Base-by-base conservation (phyloP, 2,329 filamentous ascomycete species). In the Endoconidiophora laricicola region DNA sequence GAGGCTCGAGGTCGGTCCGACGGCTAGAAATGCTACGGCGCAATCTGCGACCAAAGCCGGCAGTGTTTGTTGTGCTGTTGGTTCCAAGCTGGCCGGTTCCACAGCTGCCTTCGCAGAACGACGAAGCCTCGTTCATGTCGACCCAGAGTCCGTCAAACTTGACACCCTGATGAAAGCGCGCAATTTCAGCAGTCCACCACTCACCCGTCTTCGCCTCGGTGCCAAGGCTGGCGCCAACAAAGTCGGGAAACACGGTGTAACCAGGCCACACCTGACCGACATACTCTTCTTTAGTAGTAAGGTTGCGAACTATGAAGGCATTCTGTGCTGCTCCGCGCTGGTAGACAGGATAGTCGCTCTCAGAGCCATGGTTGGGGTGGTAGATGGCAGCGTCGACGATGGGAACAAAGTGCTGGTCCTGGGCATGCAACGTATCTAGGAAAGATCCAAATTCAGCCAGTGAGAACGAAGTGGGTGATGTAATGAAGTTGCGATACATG, bases 381-480 rank as follows among this genome's bases (percentile, higher is more conserved):
- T 87, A 87, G 45, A 74, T 67, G 10, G 77, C 77, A 2, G 79
- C 76, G 58, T 90, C 84, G 10, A 88, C 76, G 63, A 88, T 88
- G 16, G 85, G 70, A 1, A 84, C 71, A 50, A 83, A 81, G n/a
- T 81, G 75, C 58, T 83, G 79, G 3, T 76, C 66, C 49, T 77
- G 74, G 6, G 66, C 62, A 58, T 85, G 82, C 2, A 88, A 69
- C 18, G 73, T 70, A 1, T 66, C 63, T 2, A 83, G 70, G 42
- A 86, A 59, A 29, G 60, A 54, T 7, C 20, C 33, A 24, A 52
- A 53, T 10, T 53, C 48, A 20, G 48, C 41, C 10, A 46, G 40
- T 2, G 49, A 36, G 39, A 50, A 56, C 22, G 44, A 36, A 2
- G 75, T 69, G 0, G 76, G 73, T 56, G 85, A 81, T 1, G 78